Conservation (phyloP, 768 basidiomycete genomes). For the Amanita subjunquillea region DNA sequence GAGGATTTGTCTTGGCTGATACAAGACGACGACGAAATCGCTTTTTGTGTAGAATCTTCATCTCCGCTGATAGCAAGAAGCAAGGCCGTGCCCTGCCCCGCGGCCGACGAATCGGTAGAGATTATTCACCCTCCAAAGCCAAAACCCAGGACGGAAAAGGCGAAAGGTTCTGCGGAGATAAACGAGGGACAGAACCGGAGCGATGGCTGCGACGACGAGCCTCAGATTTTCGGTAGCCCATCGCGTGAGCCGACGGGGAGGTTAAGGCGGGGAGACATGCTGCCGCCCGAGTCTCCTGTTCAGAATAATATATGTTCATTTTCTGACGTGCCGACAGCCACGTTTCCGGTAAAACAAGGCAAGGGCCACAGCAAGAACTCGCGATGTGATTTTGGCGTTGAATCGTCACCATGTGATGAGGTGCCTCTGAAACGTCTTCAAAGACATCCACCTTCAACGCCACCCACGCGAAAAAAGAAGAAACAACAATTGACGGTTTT, state of each 20-base stretch:
- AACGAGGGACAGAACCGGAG: background rate
- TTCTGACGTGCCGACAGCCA: conserved; percentile 21
- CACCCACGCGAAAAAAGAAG: conserved; percentile 13
- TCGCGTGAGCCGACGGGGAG: background rate
- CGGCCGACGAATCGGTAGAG: background rate
- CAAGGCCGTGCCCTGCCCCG: background rate
- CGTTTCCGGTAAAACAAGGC: conserved; percentile 37
- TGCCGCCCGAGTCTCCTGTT: background rate
- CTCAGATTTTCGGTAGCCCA: background rate
- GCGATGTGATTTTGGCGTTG: conserved; percentile 9
- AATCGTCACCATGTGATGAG: conserved; percentile 20
- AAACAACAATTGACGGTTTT: conserved; percentile 5
- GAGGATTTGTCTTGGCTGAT: conserved; percentile 57
- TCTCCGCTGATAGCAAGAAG: conserved; percentile 8
- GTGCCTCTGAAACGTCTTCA: conserved; percentile 28
- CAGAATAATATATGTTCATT: conserved; percentile 7
- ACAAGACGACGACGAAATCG: conserved; percentile 50
- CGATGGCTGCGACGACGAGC: background rate
- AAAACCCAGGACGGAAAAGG: background rate
- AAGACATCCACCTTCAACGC: conserved; percentile 20
- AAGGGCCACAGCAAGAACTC: conserved; percentile 16
- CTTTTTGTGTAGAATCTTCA: conserved; percentile 42
- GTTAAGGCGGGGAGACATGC: background rate
- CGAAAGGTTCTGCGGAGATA: too few species aligned
- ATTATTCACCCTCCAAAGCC: background rate